Evolutionary conservation across 2,329 filamentous ascomycete genomes (phyloP).

Genomic region (Calycina marina): DNA sequence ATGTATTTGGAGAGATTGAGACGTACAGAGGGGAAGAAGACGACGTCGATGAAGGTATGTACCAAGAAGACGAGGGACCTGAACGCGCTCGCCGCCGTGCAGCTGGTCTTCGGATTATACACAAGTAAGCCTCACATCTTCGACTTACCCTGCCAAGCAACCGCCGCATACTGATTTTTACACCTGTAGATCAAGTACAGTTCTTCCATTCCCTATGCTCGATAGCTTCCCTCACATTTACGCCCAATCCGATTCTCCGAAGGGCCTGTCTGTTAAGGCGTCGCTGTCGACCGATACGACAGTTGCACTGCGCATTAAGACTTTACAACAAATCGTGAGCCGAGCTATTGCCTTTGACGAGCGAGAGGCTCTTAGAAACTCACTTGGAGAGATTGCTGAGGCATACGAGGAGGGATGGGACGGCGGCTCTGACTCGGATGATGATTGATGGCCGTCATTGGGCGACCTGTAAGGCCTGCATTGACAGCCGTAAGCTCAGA

Average conservation of each 20-base stretch:
- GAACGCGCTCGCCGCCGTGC: slow-evolving; percentile 21
- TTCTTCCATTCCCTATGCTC: slow-evolving; percentile 58
- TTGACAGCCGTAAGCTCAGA: background rate
- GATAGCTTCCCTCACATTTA: slow-evolving; percentile 78
- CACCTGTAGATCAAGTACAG: slow-evolving; percentile 24
- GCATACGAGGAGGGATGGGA: slow-evolving; percentile 83
- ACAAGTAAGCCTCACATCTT: slow-evolving; percentile 17
- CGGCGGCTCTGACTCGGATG: slow-evolving; percentile 59
- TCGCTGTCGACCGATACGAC: slow-evolving; percentile 61
- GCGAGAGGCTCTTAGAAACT: slow-evolving; percentile 68
- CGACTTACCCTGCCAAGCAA: slow-evolving; percentile 1
- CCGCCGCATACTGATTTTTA: slow-evolving; percentile 7
- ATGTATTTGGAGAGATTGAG: slow-evolving; percentile 26
- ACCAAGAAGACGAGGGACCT: slow-evolving; percentile 18
- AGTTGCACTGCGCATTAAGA: slow-evolving; percentile 54
- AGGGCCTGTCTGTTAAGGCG: slow-evolving; percentile 34
- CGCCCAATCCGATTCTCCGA: slow-evolving; percentile 25
- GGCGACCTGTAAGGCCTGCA: background rate
- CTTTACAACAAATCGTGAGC: slow-evolving; percentile 47
- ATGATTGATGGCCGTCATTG: slow-evolving; percentile 25
- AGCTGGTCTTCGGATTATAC: slow-evolving; percentile 19
- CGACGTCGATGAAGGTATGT: slow-evolving; percentile 7
- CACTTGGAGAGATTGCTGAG: slow-evolving; percentile 68
- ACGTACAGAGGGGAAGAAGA: slow-evolving; percentile 18
- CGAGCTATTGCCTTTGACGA: slow-evolving; percentile 59